Percentiles rank a stretch among this genome's conserved stretches.
These are phyloP conservation scores for Erigeron philadelphicus DNA, from an alignment of 140 eudicot species.

Conservation along the genomic window DNA sequence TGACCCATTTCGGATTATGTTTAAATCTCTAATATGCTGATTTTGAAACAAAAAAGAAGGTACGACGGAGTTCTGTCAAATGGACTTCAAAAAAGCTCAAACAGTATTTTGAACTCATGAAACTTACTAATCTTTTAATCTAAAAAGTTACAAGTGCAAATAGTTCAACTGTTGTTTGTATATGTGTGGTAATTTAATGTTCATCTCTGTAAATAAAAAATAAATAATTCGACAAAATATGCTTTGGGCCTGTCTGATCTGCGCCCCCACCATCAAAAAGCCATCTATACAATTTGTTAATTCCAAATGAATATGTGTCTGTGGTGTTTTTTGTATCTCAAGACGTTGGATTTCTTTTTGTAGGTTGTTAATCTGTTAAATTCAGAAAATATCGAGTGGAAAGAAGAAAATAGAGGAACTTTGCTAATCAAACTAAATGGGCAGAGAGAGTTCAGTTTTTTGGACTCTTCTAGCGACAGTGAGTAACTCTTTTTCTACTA, in stretches of 20 bases:
- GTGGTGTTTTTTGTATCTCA: background rate
- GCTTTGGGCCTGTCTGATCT: background rate
- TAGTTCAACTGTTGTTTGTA: no score
- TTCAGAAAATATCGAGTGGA: constrained; percentile 64
- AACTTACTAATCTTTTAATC: no score
- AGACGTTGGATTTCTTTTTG: constrained; percentile 22
- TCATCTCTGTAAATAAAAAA: no score
- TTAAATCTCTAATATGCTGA: background rate
- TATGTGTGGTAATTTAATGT: no score
- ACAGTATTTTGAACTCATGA: no score
- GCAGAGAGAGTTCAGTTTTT: constrained; percentile 65
- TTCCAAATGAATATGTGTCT: background rate
- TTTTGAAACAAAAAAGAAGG: background rate
- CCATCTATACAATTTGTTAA: background rate
- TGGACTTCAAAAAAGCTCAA: background rate
- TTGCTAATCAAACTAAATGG: constrained; percentile 72
- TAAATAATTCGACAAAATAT: background rate
- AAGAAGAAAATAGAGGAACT: constrained; percentile 87
- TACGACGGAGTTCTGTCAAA: background rate
- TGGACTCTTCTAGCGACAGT: constrained; percentile 69
- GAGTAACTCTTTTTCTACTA: constrained; percentile 29
- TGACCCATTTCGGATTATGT: background rate
- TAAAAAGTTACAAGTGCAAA: no score
- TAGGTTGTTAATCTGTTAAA: constrained; percentile 67
- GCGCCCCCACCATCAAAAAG: background rate